Evolutionary conservation across 108 stramenopile genomes (phyloP).

Genomic region (Pseudonitzschia multistriata): DNA sequence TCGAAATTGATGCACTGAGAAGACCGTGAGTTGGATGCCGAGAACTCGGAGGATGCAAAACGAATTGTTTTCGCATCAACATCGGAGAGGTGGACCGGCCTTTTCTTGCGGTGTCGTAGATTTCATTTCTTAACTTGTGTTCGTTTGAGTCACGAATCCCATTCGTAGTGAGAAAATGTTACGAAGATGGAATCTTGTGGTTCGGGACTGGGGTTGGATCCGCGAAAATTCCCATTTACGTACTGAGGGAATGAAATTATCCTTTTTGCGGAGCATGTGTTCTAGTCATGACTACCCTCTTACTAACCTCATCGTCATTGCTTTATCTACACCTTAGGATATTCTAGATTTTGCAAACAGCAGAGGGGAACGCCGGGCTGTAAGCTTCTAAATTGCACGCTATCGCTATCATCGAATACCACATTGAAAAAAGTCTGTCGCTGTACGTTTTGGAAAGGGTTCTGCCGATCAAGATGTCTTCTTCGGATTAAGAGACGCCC

Average conservation of each 20-base stretch:
- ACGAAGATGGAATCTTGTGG: background rate
- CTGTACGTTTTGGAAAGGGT: background rate
- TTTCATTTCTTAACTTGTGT: background rate
- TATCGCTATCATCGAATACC: background rate
- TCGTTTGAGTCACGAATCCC: constrained; percentile 6
- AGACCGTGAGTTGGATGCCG: no score
- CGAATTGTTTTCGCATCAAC: no score
- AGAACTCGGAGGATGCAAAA: no score
- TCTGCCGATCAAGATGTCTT: constrained; percentile 16
- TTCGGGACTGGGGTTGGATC: constrained; percentile 6
- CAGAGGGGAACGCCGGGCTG: constrained; percentile 1
- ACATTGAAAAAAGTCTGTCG: background rate
- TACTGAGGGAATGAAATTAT: background rate
- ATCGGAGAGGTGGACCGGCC: background rate
- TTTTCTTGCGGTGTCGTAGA: background rate
- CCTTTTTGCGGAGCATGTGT: background rate
- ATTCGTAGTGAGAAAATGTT: background rate
- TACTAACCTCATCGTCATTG: background rate
- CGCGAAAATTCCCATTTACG: background rate
- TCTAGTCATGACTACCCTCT: background rate
- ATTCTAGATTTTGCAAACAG: constrained; percentile 9
- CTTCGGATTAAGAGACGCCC: constrained; percentile 27
- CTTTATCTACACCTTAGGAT: no score
- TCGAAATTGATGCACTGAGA: no score
- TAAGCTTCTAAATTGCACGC: background rate